These are phyloP conservation scores for Colletotrichum liaoningense DNA, from an alignment of 2,329 filamentous ascomycete genomes.

Conservation along the genomic window DNA sequence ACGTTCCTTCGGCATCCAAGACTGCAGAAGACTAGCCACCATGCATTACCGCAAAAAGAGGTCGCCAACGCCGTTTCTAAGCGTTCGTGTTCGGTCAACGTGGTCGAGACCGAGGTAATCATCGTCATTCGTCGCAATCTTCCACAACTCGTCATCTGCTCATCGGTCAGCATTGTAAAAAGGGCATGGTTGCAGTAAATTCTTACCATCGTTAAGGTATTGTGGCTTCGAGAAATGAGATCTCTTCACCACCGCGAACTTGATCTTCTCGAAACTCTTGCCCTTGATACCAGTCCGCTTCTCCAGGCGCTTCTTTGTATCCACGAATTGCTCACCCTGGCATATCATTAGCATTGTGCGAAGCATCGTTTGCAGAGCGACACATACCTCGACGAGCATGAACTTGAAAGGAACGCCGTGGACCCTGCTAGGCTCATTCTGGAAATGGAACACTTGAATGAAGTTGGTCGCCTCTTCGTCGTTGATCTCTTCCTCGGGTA, in stretches of 20 bases:
- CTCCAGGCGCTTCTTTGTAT: conserved; percentile 94
- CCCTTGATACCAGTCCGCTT: conserved; percentile 95
- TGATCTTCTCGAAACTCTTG: conserved; percentile 98
- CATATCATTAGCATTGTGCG: conserved; percentile 3
- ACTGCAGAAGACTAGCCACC: not conserved
- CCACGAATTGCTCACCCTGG: conserved; percentile 85
- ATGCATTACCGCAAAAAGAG: conserved; percentile 65
- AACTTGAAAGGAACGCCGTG: conserved; percentile 96
- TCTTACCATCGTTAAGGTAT: conserved; percentile 88
- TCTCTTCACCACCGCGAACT: conserved; percentile 85
- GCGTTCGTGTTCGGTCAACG: conserved; percentile 67
- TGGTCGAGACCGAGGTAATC: conserved; percentile 75
- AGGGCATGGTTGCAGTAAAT: conserved; percentile 9
- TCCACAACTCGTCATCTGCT: conserved; percentile 70
- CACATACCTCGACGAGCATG: conserved; percentile 79
- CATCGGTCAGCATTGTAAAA: not conserved
- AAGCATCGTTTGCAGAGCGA: not conserved
- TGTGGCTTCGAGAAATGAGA: conserved; percentile 80
- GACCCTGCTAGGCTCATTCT: conserved; percentile 84
- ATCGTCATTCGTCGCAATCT: conserved; percentile 63
- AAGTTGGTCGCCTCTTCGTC: conserved; percentile 63
- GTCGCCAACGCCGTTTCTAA: conserved; percentile 71
- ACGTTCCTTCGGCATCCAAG: conserved; percentile 11
- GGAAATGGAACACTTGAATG: conserved; percentile 91
- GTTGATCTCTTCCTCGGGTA: conserved; percentile 79